These are phyloP conservation scores for Trichophyton benhamiae DNA, from an alignment of 2,329 filamentous ascomycete genomes.

Conservation along the genomic window DNA sequence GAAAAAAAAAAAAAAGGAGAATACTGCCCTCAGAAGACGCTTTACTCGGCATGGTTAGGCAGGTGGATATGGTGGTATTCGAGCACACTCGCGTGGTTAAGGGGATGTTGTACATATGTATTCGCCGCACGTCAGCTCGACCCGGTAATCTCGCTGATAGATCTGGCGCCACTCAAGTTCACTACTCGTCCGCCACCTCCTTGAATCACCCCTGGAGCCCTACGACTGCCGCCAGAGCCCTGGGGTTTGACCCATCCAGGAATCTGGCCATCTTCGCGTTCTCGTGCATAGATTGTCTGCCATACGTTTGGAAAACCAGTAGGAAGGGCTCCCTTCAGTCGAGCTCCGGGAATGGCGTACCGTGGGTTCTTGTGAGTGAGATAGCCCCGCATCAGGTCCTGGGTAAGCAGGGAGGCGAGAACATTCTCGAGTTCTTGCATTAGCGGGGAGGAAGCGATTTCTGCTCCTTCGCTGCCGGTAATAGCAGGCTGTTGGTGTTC, in stretches of 20 bases:
- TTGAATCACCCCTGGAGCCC: conserved; percentile 8
- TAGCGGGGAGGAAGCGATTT: conserved; percentile 34
- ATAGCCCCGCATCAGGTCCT: conserved; percentile 73
- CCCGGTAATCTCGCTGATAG: conserved; percentile 27
- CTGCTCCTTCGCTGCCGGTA: conserved; percentile 9
- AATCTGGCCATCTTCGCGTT: conserved; percentile 50
- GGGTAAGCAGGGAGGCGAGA: conserved; percentile 62
- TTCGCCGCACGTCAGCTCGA: not conserved
- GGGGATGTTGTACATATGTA: too few relatives aligned
- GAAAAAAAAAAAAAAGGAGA: too few relatives aligned
- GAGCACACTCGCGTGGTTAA: too few relatives aligned
- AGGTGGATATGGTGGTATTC: too few relatives aligned
- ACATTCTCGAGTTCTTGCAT: conserved; percentile 59
- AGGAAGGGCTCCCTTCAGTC: conserved; percentile 28
- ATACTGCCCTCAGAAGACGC: too few relatives aligned
- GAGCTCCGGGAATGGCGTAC: conserved; percentile 69
- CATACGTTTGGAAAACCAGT: conserved; percentile 59
- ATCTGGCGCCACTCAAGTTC: conserved; percentile 44
- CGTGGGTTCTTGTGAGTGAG: conserved; percentile 63
- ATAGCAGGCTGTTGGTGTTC: conserved; percentile 3
- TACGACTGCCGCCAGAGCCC: conserved; percentile 17
- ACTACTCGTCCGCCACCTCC: conserved; percentile 43
- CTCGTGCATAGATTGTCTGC: conserved; percentile 52
- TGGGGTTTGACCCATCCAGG: conserved; percentile 58
- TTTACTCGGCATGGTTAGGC: too few relatives aligned